Evolutionary conservation across 2,329 filamentous ascomycete species (phyloP).

Genomic region (Sporothrix variecibatus): DNA sequence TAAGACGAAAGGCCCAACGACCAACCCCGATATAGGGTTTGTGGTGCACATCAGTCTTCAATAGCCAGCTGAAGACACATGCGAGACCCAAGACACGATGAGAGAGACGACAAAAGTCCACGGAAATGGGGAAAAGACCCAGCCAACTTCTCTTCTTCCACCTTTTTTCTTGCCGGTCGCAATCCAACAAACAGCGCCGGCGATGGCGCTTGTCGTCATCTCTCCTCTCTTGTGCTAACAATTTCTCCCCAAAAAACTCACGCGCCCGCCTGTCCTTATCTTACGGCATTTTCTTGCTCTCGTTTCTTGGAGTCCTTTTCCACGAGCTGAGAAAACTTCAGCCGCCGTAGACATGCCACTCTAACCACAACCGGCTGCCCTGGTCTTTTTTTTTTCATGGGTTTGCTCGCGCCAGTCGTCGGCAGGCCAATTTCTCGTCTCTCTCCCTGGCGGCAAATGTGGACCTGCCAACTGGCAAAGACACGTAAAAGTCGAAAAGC

Average conservation of each 20-base stretch:
- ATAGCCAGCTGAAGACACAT: conserved; percentile 7
- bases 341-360: conserved; percentile 7
- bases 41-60: background rate
- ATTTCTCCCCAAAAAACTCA: background rate
- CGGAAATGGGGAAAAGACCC: background rate
- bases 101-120: background rate
- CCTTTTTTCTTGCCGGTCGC: background rate
- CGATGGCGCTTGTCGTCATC: conserved; percentile 19
- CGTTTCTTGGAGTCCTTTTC: background rate
- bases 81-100: background rate
- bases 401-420: background rate
- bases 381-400: background rate
- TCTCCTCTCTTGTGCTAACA: background rate
- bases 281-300: conserved; percentile 16
- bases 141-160: background rate
- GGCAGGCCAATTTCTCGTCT: background rate
- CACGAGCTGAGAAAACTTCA: background rate
- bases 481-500: background rate
- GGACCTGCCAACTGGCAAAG: background rate
- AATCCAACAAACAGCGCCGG: background rate
- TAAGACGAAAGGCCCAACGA: background rate
- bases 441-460: conserved; percentile 22
- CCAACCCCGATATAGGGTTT: background rate
- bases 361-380: conserved; percentile 18
- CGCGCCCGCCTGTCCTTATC: background rate